Percentiles rank a stretch among this genome's conserved stretches.
These are phyloP conservation scores for Escovopsis sp. DNA, from an alignment of 2,329 filamentous ascomycete species.

Conservation along the genomic window DNA sequence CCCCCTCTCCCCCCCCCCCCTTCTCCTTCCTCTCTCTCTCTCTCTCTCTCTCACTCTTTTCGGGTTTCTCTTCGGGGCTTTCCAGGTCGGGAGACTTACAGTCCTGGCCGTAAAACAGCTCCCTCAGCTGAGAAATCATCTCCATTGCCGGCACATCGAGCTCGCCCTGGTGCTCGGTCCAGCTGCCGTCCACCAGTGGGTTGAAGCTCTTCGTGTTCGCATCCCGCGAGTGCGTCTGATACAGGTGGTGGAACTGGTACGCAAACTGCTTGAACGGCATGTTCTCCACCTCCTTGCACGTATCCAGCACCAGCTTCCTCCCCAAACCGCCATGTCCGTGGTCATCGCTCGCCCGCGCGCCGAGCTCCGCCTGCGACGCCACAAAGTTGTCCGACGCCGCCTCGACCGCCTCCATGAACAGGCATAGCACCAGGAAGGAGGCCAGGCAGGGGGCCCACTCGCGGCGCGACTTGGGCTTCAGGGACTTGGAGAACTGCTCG, in stretches of 20 bases:
- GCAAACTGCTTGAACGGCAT: slow-evolving; percentile 46
- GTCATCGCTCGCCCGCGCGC: no score
- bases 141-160: slow-evolving; percentile 31
- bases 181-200: slow-evolving; percentile 33
- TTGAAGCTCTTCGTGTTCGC: slow-evolving; percentile 37
- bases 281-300: slow-evolving; percentile 39
- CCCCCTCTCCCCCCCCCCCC: no score
- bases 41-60: no score
- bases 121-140: slow-evolving; percentile 30
- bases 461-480: slow-evolving; percentile 37
- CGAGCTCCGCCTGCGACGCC: slow-evolving; percentile 31
- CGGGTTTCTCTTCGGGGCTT: no score
- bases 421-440: slow-evolving; percentile 39
- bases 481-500: slow-evolving; percentile 34
- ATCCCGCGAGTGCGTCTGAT: slow-evolving; percentile 40
- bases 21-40: no score
- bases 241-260: slow-evolving; percentile 45
- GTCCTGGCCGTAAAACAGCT: slow-evolving; percentile 27
- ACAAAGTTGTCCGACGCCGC: slow-evolving; percentile 37
- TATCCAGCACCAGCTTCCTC: slow-evolving; percentile 28
- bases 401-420: slow-evolving; percentile 45
- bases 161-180: slow-evolving; percentile 24
- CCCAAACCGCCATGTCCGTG: slow-evolving; percentile 13
- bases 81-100: slow-evolving; percentile 21
- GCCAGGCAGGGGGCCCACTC: slow-evolving; percentile 44